Evolutionary conservation across 2,329 filamentous ascomycete species (phyloP), one percentile per base, ranked within the genome.

Genomic region (Microcyclospora pomicola): DNA sequence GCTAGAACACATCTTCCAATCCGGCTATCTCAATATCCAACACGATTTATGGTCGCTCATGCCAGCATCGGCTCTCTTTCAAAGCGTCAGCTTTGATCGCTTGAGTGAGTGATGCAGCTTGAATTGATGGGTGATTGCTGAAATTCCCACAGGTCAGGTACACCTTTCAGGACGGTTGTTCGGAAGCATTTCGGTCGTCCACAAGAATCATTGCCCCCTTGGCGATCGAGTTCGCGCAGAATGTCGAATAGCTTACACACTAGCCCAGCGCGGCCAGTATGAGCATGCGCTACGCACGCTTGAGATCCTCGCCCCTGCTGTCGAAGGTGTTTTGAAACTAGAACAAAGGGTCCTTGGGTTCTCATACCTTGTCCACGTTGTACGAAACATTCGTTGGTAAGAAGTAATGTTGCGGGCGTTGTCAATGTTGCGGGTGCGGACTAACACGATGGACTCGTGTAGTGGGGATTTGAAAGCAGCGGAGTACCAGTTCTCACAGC

Each of bases 221-320:
- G 85, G 93, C 45, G 88, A 96, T 49, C 71, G 77, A 35, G 68
- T 95, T 27, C 83, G 80, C 49, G 73, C 83, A 27, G 77, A 70
- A 1, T 84, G 82, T 49, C 75, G 81, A 4, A 70, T 78, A 39
- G 80, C 84, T 2, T 73, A 79, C 42, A 65, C 77, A 35, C 66
- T 80, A 5, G 71, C 74, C 7, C 72, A 77, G 40, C 69, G 65
- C 34, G 87, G 88, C 1, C 70, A 68, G 27, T 92, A 86, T 52
- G 72, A 77, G 15, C 71, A 81, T 35, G 84, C 81, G 0, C 66
- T 79, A 37, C 60, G 64, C 10, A 65, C 67, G 16, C 63, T 88
- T 33, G 70, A 78, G 37, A 62, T 64, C 19, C 59, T 85, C 13
- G 70, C 79, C 36, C 63, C 69, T 2, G 72, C 79, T 41, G 64